Conservation (phyloP, 495 filamentous ascomycete genomes). For the Xylaria flabelliformis region DNA sequence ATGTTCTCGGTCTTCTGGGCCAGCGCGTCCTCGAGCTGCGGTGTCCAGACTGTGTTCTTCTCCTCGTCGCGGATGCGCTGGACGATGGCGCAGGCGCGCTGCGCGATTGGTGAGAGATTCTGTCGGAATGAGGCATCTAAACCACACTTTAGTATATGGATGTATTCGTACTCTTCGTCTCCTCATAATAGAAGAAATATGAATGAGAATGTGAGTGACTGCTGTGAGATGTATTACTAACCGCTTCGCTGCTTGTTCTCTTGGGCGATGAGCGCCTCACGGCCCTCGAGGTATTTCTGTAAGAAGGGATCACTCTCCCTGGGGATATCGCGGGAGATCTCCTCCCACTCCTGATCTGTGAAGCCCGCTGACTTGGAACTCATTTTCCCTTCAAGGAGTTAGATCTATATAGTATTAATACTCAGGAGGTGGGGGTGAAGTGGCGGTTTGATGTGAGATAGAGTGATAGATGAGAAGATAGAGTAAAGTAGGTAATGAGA, state of each 20-base stretch:
- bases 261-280: constrained; percentile 77
- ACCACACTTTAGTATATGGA: constrained; percentile 1
- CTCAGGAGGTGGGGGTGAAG: background rate
- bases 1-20: constrained; percentile 58
- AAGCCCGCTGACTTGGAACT: constrained; percentile 33
- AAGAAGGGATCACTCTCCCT: constrained; percentile 71
- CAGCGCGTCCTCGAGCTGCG: constrained; percentile 68
- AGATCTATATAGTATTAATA: background rate
- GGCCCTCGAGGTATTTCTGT: constrained; percentile 75
- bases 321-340: constrained; percentile 60
- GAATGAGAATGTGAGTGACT: background rate
- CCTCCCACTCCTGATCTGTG: constrained; percentile 62
- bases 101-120: constrained; percentile 73
- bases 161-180: constrained; percentile 12
- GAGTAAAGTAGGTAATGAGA: background rate
- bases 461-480: background rate
- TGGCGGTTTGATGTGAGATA: background rate
- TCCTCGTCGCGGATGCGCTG: constrained; percentile 79
- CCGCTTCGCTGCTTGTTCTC: constrained; percentile 85
- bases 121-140: constrained; percentile 69
- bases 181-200: background rate
- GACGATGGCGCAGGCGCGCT: constrained; percentile 78
- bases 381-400: background rate
- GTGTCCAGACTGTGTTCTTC: constrained; percentile 72
- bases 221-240: constrained; percentile 44